phyloP scores from a whole-genome alignment of 2,329 filamentous ascomycete species.

The Decorospora gaudefroyi region DNA sequence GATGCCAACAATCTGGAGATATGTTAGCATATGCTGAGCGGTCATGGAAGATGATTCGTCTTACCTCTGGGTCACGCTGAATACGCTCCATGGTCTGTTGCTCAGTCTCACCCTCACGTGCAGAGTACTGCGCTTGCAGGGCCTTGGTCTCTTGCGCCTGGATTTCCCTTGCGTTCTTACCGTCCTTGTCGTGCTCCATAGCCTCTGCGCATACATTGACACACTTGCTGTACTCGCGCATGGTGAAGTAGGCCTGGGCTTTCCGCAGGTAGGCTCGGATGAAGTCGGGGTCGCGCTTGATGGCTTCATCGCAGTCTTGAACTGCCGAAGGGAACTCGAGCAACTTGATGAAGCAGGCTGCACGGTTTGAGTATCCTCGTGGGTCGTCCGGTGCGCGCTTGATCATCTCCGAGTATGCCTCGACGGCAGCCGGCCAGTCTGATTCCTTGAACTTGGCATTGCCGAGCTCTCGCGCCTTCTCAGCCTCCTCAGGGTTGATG shows the following conservation, averaged over 20 bases:
- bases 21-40: conserved; percentile 28
- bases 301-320: conserved; percentile 87
- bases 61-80: conserved; percentile 85
- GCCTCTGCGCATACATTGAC: conserved; percentile 88
- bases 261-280: conserved; percentile 96
- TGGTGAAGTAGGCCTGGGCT: conserved; percentile 91
- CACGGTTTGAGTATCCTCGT: conserved; percentile 95
- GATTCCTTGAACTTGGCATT: conserved; percentile 97
- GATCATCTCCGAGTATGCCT: conserved; percentile 93
- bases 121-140: conserved; percentile 83
- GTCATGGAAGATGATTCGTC: conserved; percentile 40
- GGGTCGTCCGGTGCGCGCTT: conserved; percentile 93
- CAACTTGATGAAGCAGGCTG: conserved; percentile 94
- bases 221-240: conserved; percentile 97
- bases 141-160: conserved; percentile 95
- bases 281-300: conserved; percentile 88
- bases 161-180: conserved; percentile 87
- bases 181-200: conserved; percentile 72
- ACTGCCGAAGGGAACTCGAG: conserved; percentile 94
- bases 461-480: conserved; percentile 91
- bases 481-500: conserved; percentile 86
- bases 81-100: conserved; percentile 92
- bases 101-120: conserved; percentile 92
- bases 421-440: conserved; percentile 93
- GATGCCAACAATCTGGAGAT: conserved; percentile 75